phyloP scores from a whole-genome alignment of 305 asterid species.

The Petunia hybrid region DNA sequence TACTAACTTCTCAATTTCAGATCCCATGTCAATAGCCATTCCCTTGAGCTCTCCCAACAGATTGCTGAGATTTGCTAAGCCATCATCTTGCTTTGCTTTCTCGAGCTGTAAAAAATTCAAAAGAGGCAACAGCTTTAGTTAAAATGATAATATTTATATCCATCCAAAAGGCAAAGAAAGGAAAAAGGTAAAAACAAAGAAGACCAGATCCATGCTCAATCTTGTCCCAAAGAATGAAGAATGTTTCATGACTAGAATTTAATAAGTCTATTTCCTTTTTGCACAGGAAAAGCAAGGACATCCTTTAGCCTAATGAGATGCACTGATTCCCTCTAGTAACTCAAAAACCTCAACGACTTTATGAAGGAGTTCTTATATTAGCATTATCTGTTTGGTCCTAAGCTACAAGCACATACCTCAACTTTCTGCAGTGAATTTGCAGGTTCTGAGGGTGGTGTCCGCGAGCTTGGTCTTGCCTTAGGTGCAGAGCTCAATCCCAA shows the following conservation, averaged over 20 bases:
- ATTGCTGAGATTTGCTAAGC: conserved; percentile 72
- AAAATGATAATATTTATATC: conserved; percentile 3
- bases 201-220: not conserved
- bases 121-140: not conserved
- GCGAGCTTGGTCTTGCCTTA: conserved; percentile 54
- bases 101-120: conserved; percentile 16
- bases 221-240: conserved; percentile 4
- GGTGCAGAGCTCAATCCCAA: conserved; percentile 76
- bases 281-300: not conserved
- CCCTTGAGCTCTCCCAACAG: conserved; percentile 83
- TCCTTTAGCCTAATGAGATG: not conserved
- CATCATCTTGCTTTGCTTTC: conserved; percentile 82
- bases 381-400: conserved; percentile 4
- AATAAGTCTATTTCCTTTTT: not conserved
- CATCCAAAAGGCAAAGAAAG: not conserved
- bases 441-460: conserved; percentile 65
- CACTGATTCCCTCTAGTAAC: not conserved
- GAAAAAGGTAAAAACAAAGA: not conserved
- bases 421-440: conserved; percentile 83
- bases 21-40: conserved; percentile 96
- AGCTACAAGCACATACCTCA: conserved; percentile 60
- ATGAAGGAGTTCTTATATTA: not conserved
- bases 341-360: conserved; percentile 45
- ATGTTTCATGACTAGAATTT: not conserved
- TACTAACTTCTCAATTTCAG: conserved; percentile 79